Conservation (phyloP, 495 filamentous ascomycete species). For the Arthonia radiata region DNA sequence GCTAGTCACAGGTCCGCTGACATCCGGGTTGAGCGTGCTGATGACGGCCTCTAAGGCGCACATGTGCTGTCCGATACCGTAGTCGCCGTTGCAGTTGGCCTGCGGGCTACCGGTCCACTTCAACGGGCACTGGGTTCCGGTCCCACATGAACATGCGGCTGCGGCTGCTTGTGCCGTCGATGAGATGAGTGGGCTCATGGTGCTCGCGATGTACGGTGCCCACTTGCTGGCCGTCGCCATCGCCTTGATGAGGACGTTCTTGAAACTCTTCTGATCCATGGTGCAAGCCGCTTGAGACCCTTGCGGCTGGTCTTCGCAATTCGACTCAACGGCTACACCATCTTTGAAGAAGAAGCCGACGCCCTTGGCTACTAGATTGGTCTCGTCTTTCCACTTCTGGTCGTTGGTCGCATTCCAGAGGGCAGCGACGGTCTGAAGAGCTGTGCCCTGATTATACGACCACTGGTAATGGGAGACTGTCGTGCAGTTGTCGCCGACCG, state of each 20-base stretch:
- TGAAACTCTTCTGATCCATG: slow-evolving; percentile 47
- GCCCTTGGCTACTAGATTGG: slow-evolving; percentile 29
- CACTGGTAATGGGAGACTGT: background rate
- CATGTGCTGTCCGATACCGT: slow-evolving; percentile 33
- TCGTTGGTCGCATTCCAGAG: slow-evolving; percentile 32
- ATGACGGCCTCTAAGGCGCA: slow-evolving; percentile 30
- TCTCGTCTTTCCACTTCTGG: slow-evolving; percentile 27
- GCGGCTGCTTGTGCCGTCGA: slow-evolving; percentile 35
- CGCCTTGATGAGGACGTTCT: slow-evolving; percentile 50
- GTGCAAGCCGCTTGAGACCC: too few species aligned
- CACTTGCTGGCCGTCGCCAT: slow-evolving; percentile 38
- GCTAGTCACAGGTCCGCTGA: slow-evolving; percentile 13
- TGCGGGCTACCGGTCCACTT: slow-evolving; percentile 21
- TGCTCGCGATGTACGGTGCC: slow-evolving; percentile 32
- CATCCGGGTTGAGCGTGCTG: slow-evolving; percentile 22
- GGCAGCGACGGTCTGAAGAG: background rate
- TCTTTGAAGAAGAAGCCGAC: slow-evolving; percentile 28
- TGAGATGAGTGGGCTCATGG: slow-evolving; percentile 30
- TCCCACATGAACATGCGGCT: slow-evolving; percentile 27
- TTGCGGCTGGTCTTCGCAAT: too few species aligned
- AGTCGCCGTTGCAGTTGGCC: slow-evolving; percentile 24
- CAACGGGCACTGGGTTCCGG: slow-evolving; percentile 24
- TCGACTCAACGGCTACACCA: slow-evolving; percentile 46
- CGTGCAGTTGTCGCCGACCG: background rate
- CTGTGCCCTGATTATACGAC: background rate